A percentile compares a stretch with the other conserved stretches of the same genome.
phyloP scores from a whole-genome alignment of 129 eudicot genomes.

The carrot (Daucus carota) region DH1_v3.0 NC_030383.2:48429001-48429500 shows the following conservation, averaged over 20 bases:
- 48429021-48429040: neutral
- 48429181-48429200: slow-evolving; percentile 43
- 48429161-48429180: slow-evolving; percentile 15
- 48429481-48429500: slow-evolving; percentile 33
- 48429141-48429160: neutral
- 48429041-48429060: neutral
- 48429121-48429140: neutral
- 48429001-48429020: neutral
- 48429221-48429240: slow-evolving; percentile 71
- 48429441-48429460: slow-evolving; percentile 53
- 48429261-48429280: slow-evolving; percentile 55
- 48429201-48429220: slow-evolving; percentile 97
- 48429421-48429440: slow-evolving; percentile 96
- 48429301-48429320: slow-evolving; percentile 34
- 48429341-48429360: slow-evolving; percentile 30
- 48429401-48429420: slow-evolving; percentile 70
- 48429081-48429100: neutral
- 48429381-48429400: slow-evolving; percentile 33
- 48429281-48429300: slow-evolving; percentile 41
- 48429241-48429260: slow-evolving; percentile 48
- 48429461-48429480: slow-evolving; percentile 34
- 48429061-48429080: neutral
- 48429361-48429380: slow-evolving; percentile 30
- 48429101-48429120: neutral
- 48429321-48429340: slow-evolving; percentile 31